Conservation (phyloP, 495 filamentous ascomycete species). For the Lasiosphaeria hispida region DNA sequence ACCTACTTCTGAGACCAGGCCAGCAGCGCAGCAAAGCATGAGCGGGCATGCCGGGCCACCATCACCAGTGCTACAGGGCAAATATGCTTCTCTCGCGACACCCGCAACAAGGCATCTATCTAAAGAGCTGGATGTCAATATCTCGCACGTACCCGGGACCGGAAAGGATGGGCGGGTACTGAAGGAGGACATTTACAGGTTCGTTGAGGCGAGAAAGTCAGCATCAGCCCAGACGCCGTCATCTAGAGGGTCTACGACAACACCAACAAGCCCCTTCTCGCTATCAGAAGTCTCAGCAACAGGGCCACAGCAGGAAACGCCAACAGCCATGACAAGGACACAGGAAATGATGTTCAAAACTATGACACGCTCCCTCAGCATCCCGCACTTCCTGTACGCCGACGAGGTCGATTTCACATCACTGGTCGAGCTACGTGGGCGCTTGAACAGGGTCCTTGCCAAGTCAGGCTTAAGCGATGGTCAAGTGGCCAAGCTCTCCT, state of each 20-base stretch:
- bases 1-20: not conserved
- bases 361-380: constrained; percentile 90
- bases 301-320: constrained; percentile 61
- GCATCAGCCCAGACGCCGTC: not conserved
- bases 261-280: constrained; percentile 11
- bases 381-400: constrained; percentile 91
- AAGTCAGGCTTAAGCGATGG: constrained; percentile 36
- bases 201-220: constrained; percentile 48
- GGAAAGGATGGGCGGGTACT: constrained; percentile 89
- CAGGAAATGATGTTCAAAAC: constrained; percentile 95
- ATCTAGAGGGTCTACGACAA: not conserved
- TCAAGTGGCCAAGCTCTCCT: constrained; percentile 66
- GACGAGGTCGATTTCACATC: constrained; percentile 78
- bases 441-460: constrained; percentile 59
- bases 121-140: constrained; percentile 72
- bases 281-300: constrained; percentile 17
- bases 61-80: constrained; percentile 35
- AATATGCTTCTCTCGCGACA: constrained; percentile 73
- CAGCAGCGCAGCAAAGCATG: not conserved
- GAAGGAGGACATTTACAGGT: constrained; percentile 90
- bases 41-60: not conserved
- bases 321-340: constrained; percentile 65
- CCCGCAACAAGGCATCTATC: constrained; percentile 88
- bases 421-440: constrained; percentile 64
- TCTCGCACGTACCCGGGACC: constrained; percentile 74